Base-by-base conservation (phyloP, 2,329 filamentous ascomycete genomes). In the Ceratocystis harringtonii region DNA sequence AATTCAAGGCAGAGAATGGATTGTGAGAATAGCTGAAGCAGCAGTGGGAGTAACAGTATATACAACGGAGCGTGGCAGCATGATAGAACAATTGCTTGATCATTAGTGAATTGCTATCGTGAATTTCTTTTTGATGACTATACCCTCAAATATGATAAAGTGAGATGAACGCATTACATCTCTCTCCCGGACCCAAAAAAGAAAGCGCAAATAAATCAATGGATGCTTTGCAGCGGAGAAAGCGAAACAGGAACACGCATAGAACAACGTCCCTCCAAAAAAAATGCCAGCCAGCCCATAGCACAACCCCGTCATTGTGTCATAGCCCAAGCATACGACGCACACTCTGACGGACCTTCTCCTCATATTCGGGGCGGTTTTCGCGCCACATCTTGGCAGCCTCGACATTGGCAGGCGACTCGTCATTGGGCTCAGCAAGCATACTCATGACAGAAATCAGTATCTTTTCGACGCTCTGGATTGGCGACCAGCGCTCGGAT, bases 391-490 rank as follows among this genome's bases (percentile, higher is more conserved):
- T 90, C 78, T 94, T 90, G 67, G 92, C 92, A 0, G 92, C 92
- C 78, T 97, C 92, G 52, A 97, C 89, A 73, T 97, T 97, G 66
- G 92, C 92, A 0, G 92, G 92, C 69, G 88, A 94, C 81, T 97
- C 92, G 73, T 97, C 92, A 75, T 97, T 97, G 68, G 92, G 92
- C 77, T 96, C 92, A 0, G 92, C 92, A 58, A 97, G 83, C 92
- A 97, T 97, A 76, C 90, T 96, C 88, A 97, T 97, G 68, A 97
- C 92, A 61, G 86, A 91, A 66, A 97, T 91, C 70, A 97, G 80
- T 70, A 97, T 97, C 80, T 96, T 97, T 78, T 97, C 94, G 70
- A 96, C 92, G 67, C 88, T 94, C 78, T 97, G 94, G 69, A 97
- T 96, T 12, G 92, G 92, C 32, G 88, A 92, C 92, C 92, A 97